Base-by-base conservation (phyloP, 2,329 filamentous ascomycete species). In the Cladosporium cucumerinum region DNA sequence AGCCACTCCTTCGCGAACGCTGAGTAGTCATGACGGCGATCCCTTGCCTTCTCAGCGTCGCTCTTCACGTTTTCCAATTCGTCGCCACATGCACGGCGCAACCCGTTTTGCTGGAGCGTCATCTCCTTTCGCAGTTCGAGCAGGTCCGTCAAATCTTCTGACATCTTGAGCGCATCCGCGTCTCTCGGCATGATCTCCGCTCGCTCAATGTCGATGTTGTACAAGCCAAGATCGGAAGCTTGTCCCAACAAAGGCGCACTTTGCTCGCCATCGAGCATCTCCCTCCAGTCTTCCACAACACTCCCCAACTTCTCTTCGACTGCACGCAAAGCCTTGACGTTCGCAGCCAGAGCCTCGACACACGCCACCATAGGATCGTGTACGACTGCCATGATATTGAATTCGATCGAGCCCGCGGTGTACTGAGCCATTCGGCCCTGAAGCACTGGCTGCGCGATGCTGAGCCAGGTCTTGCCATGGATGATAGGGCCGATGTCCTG, bases 331-430 rank as follows among this genome's bases (percentile, higher is more conserved):
- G 74, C 74, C 66, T 78, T 80, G 57, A 85, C 75, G 57, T 83
- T 85, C 60, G 66, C 32, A 14, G 66, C 75, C 66, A 84, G 65
- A 73, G 81, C 69, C 21, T 74, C 69, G 30, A 79, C 74, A 12
- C 87, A 78, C 3, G 78, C 74, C 14, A 78, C 71, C 1, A 90
- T 76, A 0, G 91, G 88, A 65, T 89, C 89, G 65, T 85, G 84
- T 67, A 89, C 89, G 2, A 97, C 79, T 26, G 91, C 88, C 57
- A 96, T 82, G 43, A 96, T 85, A 68, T 87, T 93, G 78, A 92
- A 96, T n/a, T 88, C 85, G 32, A 91, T 83, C 61, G 87, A 83
- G 12, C 83, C 86, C 36, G 86, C 87, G 67, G 86, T 85, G 68
- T 89, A 87, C 66, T 86, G 83, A 10, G 82, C 77, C 84, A 96